Conservation (phyloP, 2,329 filamentous ascomycete species). For the Rasamsonia emersonii region DNA sequence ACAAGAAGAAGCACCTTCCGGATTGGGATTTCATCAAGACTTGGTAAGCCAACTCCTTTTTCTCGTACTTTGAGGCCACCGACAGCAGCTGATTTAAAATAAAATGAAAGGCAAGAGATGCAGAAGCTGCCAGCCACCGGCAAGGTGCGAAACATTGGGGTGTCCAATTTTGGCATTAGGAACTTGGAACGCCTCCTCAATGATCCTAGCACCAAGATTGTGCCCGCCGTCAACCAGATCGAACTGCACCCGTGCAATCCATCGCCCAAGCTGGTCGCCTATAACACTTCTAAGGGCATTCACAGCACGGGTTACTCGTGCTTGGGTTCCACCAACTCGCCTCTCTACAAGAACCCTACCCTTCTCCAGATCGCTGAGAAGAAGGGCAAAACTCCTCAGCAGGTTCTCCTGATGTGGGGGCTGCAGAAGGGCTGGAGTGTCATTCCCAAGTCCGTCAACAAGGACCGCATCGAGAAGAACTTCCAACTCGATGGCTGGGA, state of each 20-base stretch:
- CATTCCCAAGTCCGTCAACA: conserved; percentile 75
- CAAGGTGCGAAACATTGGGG: conserved; percentile 72
- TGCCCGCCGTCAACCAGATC: conserved; percentile 46
- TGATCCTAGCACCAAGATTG: conserved; percentile 48
- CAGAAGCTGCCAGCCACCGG: conserved; percentile 38
- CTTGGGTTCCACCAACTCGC: conserved; percentile 46
- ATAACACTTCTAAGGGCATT: conserved; percentile 45
- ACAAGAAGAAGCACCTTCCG: conserved; percentile 52
- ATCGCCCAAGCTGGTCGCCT: conserved; percentile 50
- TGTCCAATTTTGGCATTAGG: conserved; percentile 76
- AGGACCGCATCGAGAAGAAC: conserved; percentile 66
- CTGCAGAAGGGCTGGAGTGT: conserved; percentile 73
- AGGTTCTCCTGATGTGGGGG: conserved; percentile 60
- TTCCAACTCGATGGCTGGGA: conserved; percentile 67
- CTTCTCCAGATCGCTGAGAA: conserved; percentile 47
- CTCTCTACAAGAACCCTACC: conserved; percentile 46
- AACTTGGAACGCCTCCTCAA: conserved; percentile 71
- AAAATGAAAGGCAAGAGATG: conserved; percentile 38
- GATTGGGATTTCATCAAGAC: conserved; percentile 82
- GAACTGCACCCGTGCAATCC: conserved; percentile 59
- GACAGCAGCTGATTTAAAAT: conserved; percentile 52
- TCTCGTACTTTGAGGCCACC: conserved; percentile 65
- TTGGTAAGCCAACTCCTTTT: conserved; percentile 36
- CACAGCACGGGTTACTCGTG: conserved; percentile 50
- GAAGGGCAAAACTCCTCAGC: conserved; percentile 47